Conservation (phyloP, 352 stramenopile species). For the Phytopythium delawarense region DNA sequence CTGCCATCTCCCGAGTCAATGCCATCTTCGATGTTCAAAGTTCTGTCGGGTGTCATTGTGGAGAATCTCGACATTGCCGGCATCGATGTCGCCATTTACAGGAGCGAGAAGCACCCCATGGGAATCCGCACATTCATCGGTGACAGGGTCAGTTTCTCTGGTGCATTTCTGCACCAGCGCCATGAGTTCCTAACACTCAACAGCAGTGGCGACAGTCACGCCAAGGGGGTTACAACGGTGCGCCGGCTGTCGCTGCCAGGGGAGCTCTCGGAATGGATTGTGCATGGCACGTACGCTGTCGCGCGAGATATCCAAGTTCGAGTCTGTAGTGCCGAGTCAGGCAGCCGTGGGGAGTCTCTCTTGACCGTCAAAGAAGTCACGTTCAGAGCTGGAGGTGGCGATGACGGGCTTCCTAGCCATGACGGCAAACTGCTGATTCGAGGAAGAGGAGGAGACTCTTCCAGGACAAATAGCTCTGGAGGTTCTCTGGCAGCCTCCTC, state of each 20-base stretch:
- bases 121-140: slow-evolving; percentile 69
- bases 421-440: slow-evolving; percentile 16
- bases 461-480: not conserved
- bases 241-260: slow-evolving; percentile 22
- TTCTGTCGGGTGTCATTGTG: slow-evolving; percentile 42
- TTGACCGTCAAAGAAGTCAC: slow-evolving; percentile 48
- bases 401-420: slow-evolving; percentile 21
- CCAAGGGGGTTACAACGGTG: slow-evolving; percentile 7
- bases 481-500: not conserved
- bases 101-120: slow-evolving; percentile 60
- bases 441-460: not conserved
- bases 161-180: slow-evolving; percentile 28
- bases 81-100: slow-evolving; percentile 65
- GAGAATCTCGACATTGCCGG: slow-evolving; percentile 59
- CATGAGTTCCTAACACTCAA: slow-evolving; percentile 20
- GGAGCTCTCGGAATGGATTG: slow-evolving; percentile 25
- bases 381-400: slow-evolving; percentile 42
- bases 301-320: slow-evolving; percentile 59
- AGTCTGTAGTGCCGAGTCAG: slow-evolving; percentile 54
- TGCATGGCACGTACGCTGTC: slow-evolving; percentile 42
- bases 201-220: not conserved
- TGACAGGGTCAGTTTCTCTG: slow-evolving; percentile 44
- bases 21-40: slow-evolving; percentile 6
- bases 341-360: slow-evolving; percentile 63
- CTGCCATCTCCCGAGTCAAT: no score